phyloP scores from a whole-genome alignment of 2,329 filamentous ascomycete genomes.

The Magnaporthales sp. region DNA sequence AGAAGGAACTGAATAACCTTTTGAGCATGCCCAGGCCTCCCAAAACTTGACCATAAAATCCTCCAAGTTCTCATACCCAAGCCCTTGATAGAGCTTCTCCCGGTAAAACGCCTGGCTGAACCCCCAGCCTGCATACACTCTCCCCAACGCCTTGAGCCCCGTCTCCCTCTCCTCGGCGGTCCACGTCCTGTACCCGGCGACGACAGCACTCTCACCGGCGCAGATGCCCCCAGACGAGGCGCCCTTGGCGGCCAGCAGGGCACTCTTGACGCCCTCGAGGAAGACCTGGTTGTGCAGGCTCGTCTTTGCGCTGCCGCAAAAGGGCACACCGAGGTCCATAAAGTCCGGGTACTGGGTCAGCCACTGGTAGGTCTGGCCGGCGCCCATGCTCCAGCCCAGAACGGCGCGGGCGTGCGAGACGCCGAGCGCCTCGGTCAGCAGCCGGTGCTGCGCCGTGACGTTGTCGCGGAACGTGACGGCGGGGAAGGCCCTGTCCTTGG shows the following conservation, averaged over 20 bases:
- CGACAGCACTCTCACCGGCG: background rate
- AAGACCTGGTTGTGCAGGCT: constrained; percentile 45
- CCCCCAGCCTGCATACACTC: constrained; percentile 75
- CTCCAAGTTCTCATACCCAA: constrained; percentile 61
- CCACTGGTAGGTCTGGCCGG: constrained; percentile 44
- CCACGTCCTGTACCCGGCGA: background rate
- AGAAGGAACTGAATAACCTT: background rate
- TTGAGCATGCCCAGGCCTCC: constrained; percentile 55
- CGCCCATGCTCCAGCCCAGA: constrained; percentile 49
- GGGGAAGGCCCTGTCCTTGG: constrained; percentile 29
- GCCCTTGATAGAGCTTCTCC: constrained; percentile 54
- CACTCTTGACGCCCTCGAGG: constrained; percentile 42
- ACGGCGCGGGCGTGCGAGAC: constrained; percentile 35
- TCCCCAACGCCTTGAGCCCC: constrained; percentile 59
- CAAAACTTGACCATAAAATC: constrained; percentile 69
- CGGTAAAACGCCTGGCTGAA: constrained; percentile 75
- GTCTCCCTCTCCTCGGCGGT: constrained; percentile 12
- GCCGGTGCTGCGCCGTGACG: constrained; percentile 36
- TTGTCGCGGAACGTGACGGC: constrained; percentile 38
- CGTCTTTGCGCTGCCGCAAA: constrained; percentile 41
- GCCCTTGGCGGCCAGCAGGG: constrained; percentile 24
- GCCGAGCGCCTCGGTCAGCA: constrained; percentile 29
- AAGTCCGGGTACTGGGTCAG: constrained; percentile 39
- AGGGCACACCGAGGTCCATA: constrained; percentile 32
- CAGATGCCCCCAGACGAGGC: constrained; percentile 13